Percentiles rank a stretch among this genome's conserved stretches.
phyloP scores from a whole-genome alignment of 2,329 filamentous ascomycete genomes.

The Botrytis galanthina region DNA sequence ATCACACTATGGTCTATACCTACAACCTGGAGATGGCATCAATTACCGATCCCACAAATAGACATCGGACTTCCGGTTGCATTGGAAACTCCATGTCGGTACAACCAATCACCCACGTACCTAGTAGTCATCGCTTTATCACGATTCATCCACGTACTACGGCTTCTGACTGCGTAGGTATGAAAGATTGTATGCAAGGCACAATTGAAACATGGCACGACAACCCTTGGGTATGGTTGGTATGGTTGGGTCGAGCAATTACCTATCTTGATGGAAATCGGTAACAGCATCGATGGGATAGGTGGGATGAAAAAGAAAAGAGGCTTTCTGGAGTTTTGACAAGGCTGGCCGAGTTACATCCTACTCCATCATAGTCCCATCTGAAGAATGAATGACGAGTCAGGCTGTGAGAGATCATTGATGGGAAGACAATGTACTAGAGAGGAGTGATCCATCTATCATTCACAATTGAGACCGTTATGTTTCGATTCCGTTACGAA shows the following conservation, averaged over 20 bases:
- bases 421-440: not conserved
- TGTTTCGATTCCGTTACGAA: not conserved
- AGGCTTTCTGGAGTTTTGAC: not conserved
- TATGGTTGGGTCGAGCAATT: not conserved
- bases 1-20: too few relatives aligned
- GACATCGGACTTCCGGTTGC: conserved; percentile 5
- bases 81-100: not conserved
- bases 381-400: not conserved
- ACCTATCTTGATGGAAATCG: not conserved
- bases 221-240: not conserved
- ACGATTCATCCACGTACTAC: not conserved
- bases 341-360: not conserved
- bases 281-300: not conserved
- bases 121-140: not conserved
- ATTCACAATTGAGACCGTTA: not conserved
- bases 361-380: not conserved
- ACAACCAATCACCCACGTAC: not conserved
- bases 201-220: conserved; percentile 1
- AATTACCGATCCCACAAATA: not conserved
- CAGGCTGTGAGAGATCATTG: not conserved
- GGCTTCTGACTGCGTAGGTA: not conserved
- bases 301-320: not conserved
- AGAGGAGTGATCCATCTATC: not conserved
- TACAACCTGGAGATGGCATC: not conserved
- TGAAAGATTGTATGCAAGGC: not conserved